These are phyloP conservation scores for Chaetomium cochliodes DNA, from an alignment of 495 filamentous ascomycete species.

Conservation along the genomic window DNA sequence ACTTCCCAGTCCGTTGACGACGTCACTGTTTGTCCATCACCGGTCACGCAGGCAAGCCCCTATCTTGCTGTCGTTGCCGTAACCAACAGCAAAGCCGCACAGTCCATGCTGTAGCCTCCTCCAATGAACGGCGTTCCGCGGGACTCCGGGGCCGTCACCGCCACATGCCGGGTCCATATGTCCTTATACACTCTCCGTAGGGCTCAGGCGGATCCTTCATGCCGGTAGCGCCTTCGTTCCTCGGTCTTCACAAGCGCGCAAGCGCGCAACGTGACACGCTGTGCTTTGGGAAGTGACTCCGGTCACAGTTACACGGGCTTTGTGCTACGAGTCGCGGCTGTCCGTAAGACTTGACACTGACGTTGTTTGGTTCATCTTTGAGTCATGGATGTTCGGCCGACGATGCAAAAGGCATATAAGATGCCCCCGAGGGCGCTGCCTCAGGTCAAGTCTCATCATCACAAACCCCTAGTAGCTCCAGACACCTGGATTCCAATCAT, in stretches of 20 bases:
- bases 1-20: background rate
- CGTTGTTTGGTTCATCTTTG: background rate
- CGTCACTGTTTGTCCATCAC: background rate
- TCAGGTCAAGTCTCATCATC: background rate
- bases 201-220: slow-evolving; percentile 8
- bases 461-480: no score
- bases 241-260: background rate
- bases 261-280: background rate
- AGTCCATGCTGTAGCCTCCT: background rate
- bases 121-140: background rate
- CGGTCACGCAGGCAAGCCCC: background rate
- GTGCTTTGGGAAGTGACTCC: background rate
- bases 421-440: background rate
- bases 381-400: background rate
- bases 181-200: background rate
- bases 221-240: background rate
- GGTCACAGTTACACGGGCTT: slow-evolving; percentile 1
- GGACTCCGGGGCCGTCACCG: background rate
- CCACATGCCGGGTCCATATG: slow-evolving; percentile 12
- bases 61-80: background rate
- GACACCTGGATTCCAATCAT: background rate
- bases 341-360: background rate
- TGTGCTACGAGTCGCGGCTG: slow-evolving; percentile 1
- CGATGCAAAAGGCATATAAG: background rate
- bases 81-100: background rate